These are phyloP conservation scores for Glycine latifolia DNA, from an alignment of 306 rosid genomes.

Conservation along the genomic window DNA sequence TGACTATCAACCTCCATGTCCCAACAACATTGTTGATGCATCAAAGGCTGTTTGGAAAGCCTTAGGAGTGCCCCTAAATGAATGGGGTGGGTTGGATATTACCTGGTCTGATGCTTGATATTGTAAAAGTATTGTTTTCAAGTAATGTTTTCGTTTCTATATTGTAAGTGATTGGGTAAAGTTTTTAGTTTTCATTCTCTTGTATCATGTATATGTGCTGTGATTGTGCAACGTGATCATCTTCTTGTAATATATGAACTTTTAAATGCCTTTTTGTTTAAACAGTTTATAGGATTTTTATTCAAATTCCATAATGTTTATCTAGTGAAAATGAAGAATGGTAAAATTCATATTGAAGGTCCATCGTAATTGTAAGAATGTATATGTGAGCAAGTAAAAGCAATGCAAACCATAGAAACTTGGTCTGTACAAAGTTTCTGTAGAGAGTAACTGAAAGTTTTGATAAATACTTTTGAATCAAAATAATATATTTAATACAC, in stretches of 20 bases:
- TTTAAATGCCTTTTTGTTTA: neutral
- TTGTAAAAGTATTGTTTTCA: too few species aligned
- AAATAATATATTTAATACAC: too few species aligned
- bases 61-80: conserved; percentile 25
- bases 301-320: neutral
- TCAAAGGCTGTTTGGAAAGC: conserved; percentile 53
- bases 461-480: too few species aligned
- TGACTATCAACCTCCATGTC: conserved; percentile 57
- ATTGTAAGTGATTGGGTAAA: too few species aligned
- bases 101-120: conserved; percentile 44
- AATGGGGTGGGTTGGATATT: conserved; percentile 45
- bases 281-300: neutral
- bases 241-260: neutral
- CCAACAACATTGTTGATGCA: conserved; percentile 60
- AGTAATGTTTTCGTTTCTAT: too few species aligned
- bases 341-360: neutral
- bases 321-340: neutral
- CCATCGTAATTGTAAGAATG: neutral
- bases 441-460: too few species aligned
- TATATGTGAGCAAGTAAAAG: neutral
- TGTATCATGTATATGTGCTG: neutral
- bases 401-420: too few species aligned
- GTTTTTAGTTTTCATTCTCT: neutral
- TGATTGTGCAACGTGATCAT: neutral
- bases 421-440: too few species aligned